Evolutionary conservation across 345 rosid species (phyloP), one percentile per base, ranked within the genome.

Genomic region (Anastatica hierochuntica): DNA sequence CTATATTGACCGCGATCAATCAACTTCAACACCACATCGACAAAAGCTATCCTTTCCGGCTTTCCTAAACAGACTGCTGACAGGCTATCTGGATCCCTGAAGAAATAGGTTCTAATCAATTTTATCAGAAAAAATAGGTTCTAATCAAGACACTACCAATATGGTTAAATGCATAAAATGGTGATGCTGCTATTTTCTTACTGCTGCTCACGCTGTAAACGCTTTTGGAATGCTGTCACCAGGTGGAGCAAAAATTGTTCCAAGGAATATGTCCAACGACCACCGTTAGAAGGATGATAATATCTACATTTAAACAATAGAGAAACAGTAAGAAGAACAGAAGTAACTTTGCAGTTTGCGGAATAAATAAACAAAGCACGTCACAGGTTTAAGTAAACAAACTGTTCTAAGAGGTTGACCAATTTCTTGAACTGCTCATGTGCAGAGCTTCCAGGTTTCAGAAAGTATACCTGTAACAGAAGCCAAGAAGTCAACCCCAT

Each of bases 361-460:
- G 27, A 29, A 42, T 13, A 56, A 49, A 53, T 31, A 17, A 30
- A 56, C 48, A 62, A 47, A 13, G 14, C 18, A 2, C 20, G 46
- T 13, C 33, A 29, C 6, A 8, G 33, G 60, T 45, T 17, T 14
- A 43, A 42, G 64, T 62, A 33, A 70, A 92, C 98, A 62, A 66
- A 92, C 98, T 92, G 96, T 72, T 92, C 98, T 72, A 92, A 77
- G 71, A 92, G 95, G 85, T 88, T 74, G 84, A 88, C 86, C 82
- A 92, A 78, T 81, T 83, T 92, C 73, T 78, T 72, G 14, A 87
- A 79, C 49, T 88, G 85, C 77, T 72, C 73, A 43, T 77, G 84
- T 21, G 80, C 88, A 21, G 76, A 62, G 76, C 88, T 73, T 53
- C 80, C 78, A 56, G 95, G 95, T 75, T 76, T 84, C 26, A 92